These are phyloP conservation scores for Linaria vulgaris DNA, from an alignment of 257 asterid species.

Conservation along the genomic window DNA sequence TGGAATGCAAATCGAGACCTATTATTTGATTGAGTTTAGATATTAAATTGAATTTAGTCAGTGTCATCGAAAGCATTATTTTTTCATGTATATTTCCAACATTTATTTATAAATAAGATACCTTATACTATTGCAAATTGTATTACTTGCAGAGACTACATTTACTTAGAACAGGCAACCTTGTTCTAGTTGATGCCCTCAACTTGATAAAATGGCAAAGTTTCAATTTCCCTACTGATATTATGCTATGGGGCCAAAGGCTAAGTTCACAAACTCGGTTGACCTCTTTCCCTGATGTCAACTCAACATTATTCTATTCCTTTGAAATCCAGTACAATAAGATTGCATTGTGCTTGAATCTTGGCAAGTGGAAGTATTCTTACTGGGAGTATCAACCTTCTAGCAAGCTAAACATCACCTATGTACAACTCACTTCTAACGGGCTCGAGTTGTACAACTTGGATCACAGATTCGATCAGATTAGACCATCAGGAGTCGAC, in stretches of 20 bases:
- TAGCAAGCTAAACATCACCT: constrained; percentile 53
- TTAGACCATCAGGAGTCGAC: constrained; percentile 32
- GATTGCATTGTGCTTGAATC: constrained; percentile 53
- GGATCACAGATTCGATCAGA: constrained; percentile 39
- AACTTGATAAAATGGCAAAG: constrained; percentile 81
- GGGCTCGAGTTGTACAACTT: constrained; percentile 67
- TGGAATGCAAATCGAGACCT: too few species aligned
- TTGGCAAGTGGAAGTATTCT: constrained; percentile 59
- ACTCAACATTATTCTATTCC: constrained; percentile 58
- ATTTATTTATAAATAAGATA: too few species aligned
- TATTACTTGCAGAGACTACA: constrained; percentile 56
- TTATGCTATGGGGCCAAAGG: constrained; percentile 89
- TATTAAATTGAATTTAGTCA: too few species aligned
- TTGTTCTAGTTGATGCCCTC: constrained; percentile 64
- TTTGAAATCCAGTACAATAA: constrained; percentile 65
- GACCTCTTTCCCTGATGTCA: constrained; percentile 57
- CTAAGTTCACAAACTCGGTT: constrained; percentile 74
- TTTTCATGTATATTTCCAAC: too few species aligned
- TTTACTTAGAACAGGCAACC: constrained; percentile 71
- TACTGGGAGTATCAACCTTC: constrained; percentile 70
- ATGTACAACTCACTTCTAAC: constrained; percentile 50
- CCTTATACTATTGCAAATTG: too few species aligned
- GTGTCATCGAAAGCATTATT: too few species aligned
- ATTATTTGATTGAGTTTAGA: too few species aligned
- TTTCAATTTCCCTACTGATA: constrained; percentile 86